Percentiles rank a stretch among this genome's conserved stretches.
phyloP scores from a whole-genome alignment of 257 asterid species.

The Solanum paucissectum region DNA sequence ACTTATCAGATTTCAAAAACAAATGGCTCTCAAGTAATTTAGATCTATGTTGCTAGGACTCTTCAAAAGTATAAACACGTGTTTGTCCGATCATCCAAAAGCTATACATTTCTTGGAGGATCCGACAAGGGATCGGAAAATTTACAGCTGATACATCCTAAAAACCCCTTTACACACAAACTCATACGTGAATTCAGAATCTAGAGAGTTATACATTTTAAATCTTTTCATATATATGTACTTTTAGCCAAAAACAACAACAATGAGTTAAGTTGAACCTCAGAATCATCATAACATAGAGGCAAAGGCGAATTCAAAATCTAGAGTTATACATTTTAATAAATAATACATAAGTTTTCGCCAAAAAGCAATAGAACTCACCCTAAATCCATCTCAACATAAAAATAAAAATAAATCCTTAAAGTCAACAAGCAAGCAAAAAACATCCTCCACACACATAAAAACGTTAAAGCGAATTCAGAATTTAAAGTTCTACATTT shows the following conservation, averaged over 20 bases:
- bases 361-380: neutral
- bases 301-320: neutral
- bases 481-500: neutral
- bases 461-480: neutral
- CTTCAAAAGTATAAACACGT: neutral
- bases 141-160: neutral
- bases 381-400: no score
- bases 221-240: neutral
- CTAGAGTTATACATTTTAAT: neutral
- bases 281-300: neutral
- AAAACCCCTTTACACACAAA: neutral
- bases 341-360: neutral
- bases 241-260: neutral
- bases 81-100: neutral
- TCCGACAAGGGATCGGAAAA: neutral
- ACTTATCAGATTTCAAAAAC: neutral
- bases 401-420: no score
- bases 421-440: neutral
- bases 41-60: neutral
- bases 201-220: neutral
- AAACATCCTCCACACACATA: neutral
- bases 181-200: neutral
- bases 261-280: neutral
- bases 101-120: neutral
- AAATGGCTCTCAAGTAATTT: fast-evolving